A percentile compares a stretch with the other conserved stretches of the same genome.
Conservation (phyloP, 2,329 filamentous ascomycete species). For the Penicillium sp. region DNA sequence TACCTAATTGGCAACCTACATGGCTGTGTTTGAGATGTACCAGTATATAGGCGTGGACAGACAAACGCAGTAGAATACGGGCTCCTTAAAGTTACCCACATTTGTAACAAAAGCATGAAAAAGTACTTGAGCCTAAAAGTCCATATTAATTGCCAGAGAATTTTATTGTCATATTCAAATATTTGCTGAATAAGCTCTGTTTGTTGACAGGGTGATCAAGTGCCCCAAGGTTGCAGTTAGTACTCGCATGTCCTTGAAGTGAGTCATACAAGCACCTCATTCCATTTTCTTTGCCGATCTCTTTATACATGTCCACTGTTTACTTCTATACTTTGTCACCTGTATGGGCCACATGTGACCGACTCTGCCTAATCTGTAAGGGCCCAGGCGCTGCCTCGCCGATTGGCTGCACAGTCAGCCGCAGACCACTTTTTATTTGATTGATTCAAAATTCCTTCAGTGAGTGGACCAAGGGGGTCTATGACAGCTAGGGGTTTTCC, state of each 20-base stretch:
- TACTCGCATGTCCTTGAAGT: not conserved
- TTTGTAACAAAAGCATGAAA: too few species aligned
- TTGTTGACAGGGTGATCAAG: too few species aligned
- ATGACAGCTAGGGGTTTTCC: not conserved
- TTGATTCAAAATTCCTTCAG: not conserved
- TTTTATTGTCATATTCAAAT: too few species aligned
- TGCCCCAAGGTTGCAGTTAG: not conserved
- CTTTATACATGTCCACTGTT: not conserved
- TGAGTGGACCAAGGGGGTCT: not conserved
- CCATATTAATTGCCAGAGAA: too few species aligned
- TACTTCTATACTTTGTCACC: not conserved
- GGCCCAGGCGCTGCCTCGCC: constrained; percentile 8
- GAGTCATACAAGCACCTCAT: not conserved
- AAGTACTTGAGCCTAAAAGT: too few species aligned
- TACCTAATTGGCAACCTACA: not conserved
- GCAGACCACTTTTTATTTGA: not conserved
- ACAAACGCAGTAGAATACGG: not conserved
- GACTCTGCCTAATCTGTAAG: constrained; percentile 22
- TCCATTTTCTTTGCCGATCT: not conserved
- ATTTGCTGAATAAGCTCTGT: too few species aligned
- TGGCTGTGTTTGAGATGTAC: not conserved
- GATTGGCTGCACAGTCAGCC: constrained; percentile 1
- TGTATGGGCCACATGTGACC: not conserved
- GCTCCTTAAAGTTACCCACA: not conserved
- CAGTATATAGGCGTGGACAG: not conserved